phyloP scores from a whole-genome alignment of 768 basidiomycete species.

The Agaricus blazei region DNA sequence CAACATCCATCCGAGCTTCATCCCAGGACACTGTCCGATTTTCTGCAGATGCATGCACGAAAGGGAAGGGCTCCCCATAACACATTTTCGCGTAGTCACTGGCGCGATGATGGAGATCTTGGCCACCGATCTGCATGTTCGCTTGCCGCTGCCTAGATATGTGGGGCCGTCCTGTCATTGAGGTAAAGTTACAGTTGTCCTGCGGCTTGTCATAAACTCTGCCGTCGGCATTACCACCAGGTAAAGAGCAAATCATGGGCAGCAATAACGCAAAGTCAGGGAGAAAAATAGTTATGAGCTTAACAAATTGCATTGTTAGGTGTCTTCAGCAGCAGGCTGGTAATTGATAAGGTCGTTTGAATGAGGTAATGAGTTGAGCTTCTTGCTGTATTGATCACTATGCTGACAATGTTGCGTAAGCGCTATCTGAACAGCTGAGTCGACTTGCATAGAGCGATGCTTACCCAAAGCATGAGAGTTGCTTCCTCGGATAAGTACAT shows the following conservation, averaged over 20 bases:
- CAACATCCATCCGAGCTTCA: slow-evolving; percentile 13
- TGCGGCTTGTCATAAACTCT: neutral
- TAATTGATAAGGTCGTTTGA: neutral
- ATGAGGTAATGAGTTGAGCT: neutral
- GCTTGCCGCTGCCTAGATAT: neutral
- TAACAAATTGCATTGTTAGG: neutral
- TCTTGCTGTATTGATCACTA: too few species aligned
- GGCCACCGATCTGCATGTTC: neutral
- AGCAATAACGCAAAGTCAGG: neutral
- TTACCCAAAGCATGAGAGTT: too few species aligned
- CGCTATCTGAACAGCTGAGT: too few species aligned
- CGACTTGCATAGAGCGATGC: too few species aligned
- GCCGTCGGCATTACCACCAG: neutral
- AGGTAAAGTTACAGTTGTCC: neutral
- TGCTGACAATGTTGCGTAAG: too few species aligned
- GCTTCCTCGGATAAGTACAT: too few species aligned
- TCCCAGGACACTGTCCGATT: slow-evolving; percentile 20
- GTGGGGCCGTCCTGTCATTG: neutral
- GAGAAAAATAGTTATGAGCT: neutral
- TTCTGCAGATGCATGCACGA: slow-evolving; percentile 10
- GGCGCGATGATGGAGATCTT: too few species aligned
- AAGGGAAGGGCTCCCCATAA: slow-evolving; percentile 13
- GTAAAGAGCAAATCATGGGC: neutral
- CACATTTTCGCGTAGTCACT: neutral
- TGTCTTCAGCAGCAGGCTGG: neutral